phyloP scores from a whole-genome alignment of 2,329 filamentous ascomycete genomes.

The Pyrenophora tritici-repentis region DNA sequence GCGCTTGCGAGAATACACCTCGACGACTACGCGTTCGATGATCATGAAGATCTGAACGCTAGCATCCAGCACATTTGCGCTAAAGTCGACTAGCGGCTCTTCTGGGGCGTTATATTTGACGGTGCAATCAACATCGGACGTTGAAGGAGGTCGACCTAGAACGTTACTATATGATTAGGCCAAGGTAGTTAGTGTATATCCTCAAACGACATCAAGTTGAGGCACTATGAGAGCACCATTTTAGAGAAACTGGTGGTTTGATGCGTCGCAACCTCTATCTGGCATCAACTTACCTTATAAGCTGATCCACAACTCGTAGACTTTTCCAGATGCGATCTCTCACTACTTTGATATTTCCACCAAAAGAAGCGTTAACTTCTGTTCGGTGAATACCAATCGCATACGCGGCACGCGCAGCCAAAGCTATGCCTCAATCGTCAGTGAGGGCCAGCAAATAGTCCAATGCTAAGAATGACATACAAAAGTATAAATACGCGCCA shows the following conservation, averaged over 20 bases:
- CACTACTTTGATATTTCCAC: constrained; percentile 47
- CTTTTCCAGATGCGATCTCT: constrained; percentile 60
- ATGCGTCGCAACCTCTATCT: not conserved
- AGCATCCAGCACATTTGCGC: constrained; percentile 36
- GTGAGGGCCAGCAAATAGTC: not conserved
- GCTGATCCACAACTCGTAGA: constrained; percentile 57
- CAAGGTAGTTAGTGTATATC: not conserved
- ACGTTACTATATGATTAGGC: constrained; percentile 47
- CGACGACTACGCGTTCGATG: constrained; percentile 54
- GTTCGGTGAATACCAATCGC: constrained; percentile 59
- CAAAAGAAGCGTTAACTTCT: constrained; percentile 58
- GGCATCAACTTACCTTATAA: constrained; percentile 38
- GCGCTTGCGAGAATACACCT: constrained; percentile 52
- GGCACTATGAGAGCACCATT: no score
- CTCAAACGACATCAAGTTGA: not conserved
- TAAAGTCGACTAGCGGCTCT: constrained; percentile 20
- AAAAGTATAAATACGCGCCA: constrained; percentile 58
- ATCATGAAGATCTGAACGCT: constrained; percentile 55
- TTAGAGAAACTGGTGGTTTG: no score
- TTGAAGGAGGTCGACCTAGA: constrained; percentile 58
- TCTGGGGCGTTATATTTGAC: constrained; percentile 45
- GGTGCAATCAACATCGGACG: constrained; percentile 57
- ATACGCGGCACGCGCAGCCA: constrained; percentile 58
- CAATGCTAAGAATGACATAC: constrained; percentile 19
- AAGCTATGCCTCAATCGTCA: constrained; percentile 20